phyloP scores from a whole-genome alignment of 768 basidiomycete genomes.

The Rubroboletus satanas region DNA sequence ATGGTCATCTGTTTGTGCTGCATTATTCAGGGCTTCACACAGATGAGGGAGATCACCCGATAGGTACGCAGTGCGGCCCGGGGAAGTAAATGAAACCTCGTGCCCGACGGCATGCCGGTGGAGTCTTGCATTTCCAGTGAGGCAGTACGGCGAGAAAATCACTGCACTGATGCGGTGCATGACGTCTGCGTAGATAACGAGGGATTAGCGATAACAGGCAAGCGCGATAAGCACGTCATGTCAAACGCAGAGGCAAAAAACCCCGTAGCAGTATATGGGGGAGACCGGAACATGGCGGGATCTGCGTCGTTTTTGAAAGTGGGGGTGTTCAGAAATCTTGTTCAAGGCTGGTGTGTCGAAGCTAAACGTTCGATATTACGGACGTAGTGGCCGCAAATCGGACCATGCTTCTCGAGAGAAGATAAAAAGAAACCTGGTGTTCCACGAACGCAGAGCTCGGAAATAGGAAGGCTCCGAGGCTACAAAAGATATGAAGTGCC shows the following conservation, averaged over 20 bases:
- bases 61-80: constrained; percentile 18
- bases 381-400: not conserved
- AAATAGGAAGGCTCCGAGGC: constrained; percentile 23
- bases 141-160: constrained; percentile 22
- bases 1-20: not conserved
- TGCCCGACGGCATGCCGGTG: constrained; percentile 16
- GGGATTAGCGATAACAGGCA: constrained; percentile 9
- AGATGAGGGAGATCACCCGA: constrained; percentile 5
- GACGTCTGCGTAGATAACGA: constrained; percentile 17
- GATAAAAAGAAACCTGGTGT: not conserved
- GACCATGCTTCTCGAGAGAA: constrained; percentile 3
- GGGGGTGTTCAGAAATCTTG: not conserved
- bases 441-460: constrained; percentile 8
- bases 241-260: not conserved
- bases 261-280: not conserved
- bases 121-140: constrained; percentile 1
- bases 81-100: constrained; percentile 20
- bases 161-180: constrained; percentile 9
- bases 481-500: constrained; percentile 11
- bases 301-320: not conserved
- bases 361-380: not conserved
- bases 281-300: not conserved
- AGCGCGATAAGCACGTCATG: constrained; percentile 4
- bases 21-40: not conserved
- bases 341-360: not conserved